These are phyloP conservation scores for Aspergillus novofumigatus DNA, from an alignment of 2,329 filamentous ascomycete species.

Conservation along the genomic window DNA sequence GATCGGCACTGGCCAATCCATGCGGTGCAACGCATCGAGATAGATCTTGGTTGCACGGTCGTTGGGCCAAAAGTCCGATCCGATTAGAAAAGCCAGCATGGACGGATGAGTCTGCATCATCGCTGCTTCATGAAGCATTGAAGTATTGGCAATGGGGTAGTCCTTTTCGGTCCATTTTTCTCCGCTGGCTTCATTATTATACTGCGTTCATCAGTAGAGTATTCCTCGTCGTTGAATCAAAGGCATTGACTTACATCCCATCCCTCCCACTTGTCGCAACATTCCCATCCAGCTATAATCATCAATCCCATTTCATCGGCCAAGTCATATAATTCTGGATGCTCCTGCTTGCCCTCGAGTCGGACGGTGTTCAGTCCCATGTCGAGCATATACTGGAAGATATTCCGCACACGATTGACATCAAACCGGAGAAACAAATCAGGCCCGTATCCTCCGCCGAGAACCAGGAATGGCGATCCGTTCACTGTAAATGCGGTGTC, in stretches of 20 bases:
- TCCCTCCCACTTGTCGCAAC: slow-evolving; percentile 65
- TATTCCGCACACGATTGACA: slow-evolving; percentile 42
- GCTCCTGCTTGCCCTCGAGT: slow-evolving; percentile 62
- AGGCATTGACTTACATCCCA: slow-evolving; percentile 40
- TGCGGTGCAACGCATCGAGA: slow-evolving; percentile 45
- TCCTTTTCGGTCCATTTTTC: slow-evolving; percentile 50
- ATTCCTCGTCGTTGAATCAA: not conserved
- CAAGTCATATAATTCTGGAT: slow-evolving; percentile 56
- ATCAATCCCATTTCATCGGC: slow-evolving; percentile 59
- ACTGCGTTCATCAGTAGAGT: slow-evolving; percentile 27
- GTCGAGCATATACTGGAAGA: slow-evolving; percentile 54
- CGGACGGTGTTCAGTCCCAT: slow-evolving; percentile 62
- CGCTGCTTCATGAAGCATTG: slow-evolving; percentile 57
- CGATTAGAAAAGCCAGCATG: slow-evolving; percentile 55
- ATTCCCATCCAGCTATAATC: slow-evolving; percentile 62
- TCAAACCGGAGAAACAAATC: slow-evolving; percentile 62
- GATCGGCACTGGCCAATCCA: slow-evolving; percentile 56
- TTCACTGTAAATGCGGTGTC: slow-evolving; percentile 57
- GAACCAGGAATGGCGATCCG: slow-evolving; percentile 54
- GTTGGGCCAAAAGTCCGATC: slow-evolving; percentile 62
- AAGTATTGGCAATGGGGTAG: slow-evolving; percentile 51
- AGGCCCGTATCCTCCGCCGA: slow-evolving; percentile 57
- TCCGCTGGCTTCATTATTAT: slow-evolving; percentile 52
- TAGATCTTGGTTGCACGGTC: slow-evolving; percentile 54
- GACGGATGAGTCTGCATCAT: slow-evolving; percentile 60